A percentile compares a stretch with the other conserved stretches of the same genome.
Evolutionary conservation across 148 eudicot species (phyloP).

Genomic region (Agrostemma githago): DNA sequence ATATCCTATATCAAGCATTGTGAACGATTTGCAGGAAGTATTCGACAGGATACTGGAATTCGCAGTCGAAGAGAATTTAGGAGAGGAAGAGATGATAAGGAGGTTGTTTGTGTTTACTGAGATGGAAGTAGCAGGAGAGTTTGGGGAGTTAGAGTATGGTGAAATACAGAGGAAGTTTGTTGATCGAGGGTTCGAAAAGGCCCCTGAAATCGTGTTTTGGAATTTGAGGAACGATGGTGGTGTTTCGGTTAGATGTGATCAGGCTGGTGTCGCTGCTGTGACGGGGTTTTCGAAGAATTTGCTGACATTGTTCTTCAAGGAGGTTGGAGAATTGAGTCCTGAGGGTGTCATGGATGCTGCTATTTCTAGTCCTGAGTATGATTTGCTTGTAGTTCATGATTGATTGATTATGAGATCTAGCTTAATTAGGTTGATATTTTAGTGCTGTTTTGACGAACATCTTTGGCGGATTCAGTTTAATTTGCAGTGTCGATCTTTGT

Average conservation of each 20-base stretch:
- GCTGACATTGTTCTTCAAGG: constrained; percentile 39
- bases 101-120: constrained; percentile 48
- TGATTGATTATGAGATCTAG: background rate
- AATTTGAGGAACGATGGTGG: constrained; percentile 33
- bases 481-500: no score
- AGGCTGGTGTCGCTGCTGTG: constrained; percentile 37
- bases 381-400: constrained; percentile 13
- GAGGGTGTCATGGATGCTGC: constrained; percentile 31
- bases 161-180: constrained; percentile 16
- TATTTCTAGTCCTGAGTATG: constrained; percentile 13
- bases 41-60: constrained; percentile 36
- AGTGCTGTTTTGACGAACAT: background rate
- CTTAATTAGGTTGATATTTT: background rate
- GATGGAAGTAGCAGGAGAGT: constrained; percentile 31
- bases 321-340: constrained; percentile 26
- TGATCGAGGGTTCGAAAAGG: constrained; percentile 21
- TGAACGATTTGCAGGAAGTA: constrained; percentile 35
- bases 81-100: constrained; percentile 36
- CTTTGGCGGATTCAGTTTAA: background rate
- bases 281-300: constrained; percentile 50
- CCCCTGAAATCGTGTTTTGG: constrained; percentile 35
- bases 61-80: constrained; percentile 22
- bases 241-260: constrained; percentile 21
- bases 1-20: background rate
- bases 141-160: constrained; percentile 24